Evolutionary conservation across 1,284 basidiomycete species (phyloP).

Genomic region (Trichosporon sp.): DNA sequence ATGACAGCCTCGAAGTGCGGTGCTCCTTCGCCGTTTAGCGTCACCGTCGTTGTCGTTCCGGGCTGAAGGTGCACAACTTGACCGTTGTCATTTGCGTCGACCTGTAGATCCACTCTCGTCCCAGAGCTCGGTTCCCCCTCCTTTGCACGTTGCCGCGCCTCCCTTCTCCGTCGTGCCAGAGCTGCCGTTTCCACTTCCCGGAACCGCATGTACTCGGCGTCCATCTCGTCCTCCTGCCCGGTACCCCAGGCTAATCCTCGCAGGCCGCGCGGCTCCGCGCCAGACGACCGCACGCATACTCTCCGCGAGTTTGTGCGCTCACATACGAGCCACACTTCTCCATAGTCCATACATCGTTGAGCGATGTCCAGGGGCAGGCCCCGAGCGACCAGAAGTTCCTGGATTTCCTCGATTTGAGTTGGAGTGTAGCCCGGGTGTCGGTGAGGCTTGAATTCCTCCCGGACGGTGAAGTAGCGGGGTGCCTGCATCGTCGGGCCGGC

Average conservation of each 20-base stretch:
- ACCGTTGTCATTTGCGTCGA: neutral
- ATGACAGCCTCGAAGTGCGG: neutral
- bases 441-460: conserved; percentile 9
- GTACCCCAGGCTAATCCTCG: conserved; percentile 14
- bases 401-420: conserved; percentile 14
- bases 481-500: neutral
- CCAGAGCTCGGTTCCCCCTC: conserved; percentile 6
- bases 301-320: conserved; percentile 13
- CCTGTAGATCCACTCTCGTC: neutral
- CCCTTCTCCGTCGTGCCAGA: neutral
- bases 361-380: conserved; percentile 30
- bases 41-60: neutral
- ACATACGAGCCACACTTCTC: conserved; percentile 27
- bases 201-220: conserved; percentile 3
- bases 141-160: neutral
- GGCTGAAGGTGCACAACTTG: neutral
- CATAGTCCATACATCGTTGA: conserved; percentile 27
- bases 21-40: neutral
- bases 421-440: conserved; percentile 13
- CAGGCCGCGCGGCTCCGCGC: conserved; percentile 9
- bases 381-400: conserved; percentile 7
- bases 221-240: conserved; percentile 29
- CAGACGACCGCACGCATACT: conserved; percentile 23
- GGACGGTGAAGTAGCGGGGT: conserved; percentile 2
- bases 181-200: neutral